Evolutionary conservation across 148 eudicot genomes (phyloP).

Genomic region (Pharnaceum exiguum): DNA sequence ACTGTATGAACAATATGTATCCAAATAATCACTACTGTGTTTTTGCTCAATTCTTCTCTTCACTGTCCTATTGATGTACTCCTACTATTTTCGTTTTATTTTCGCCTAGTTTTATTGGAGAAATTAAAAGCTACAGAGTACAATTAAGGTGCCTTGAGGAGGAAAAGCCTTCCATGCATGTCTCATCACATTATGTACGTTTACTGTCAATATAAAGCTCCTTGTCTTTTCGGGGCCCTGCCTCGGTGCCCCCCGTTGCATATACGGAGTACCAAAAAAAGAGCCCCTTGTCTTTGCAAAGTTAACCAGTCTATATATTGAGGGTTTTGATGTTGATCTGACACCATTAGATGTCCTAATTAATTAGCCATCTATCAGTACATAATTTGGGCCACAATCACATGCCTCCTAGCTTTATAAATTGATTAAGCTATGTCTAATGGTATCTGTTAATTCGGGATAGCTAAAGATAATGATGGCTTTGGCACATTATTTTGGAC

Average conservation of each 20-base stretch:
- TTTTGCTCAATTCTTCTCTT: too few relatives aligned
- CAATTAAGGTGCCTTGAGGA: constrained; percentile 18
- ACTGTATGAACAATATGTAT: too few relatives aligned
- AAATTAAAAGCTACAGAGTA: constrained; percentile 16
- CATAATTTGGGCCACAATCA: constrained; percentile 22
- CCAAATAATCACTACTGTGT: too few relatives aligned
- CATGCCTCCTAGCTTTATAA: constrained; percentile 20
- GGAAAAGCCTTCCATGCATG: constrained; percentile 21
- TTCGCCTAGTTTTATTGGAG: too few relatives aligned
- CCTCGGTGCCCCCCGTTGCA: too few relatives aligned
- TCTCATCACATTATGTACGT: constrained; percentile 20
- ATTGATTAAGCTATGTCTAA: constrained; percentile 13
- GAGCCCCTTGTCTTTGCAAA: background rate
- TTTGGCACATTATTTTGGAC: too few relatives aligned
- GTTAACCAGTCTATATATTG: background rate
- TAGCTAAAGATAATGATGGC: too few relatives aligned
- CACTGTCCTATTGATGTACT: too few relatives aligned
- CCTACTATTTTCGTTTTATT: too few relatives aligned
- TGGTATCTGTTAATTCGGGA: constrained; percentile 3
- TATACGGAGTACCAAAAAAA: background rate
- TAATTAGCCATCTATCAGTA: constrained; percentile 17
- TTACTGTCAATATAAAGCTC: too few relatives aligned
- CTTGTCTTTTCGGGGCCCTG: too few relatives aligned
- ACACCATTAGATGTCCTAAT: constrained; percentile 23
- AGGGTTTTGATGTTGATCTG: constrained; percentile 9